These are phyloP conservation scores for Penicillium verrucosum DNA, from an alignment of 2,329 filamentous ascomycete genomes.

Conservation along the genomic window DNA sequence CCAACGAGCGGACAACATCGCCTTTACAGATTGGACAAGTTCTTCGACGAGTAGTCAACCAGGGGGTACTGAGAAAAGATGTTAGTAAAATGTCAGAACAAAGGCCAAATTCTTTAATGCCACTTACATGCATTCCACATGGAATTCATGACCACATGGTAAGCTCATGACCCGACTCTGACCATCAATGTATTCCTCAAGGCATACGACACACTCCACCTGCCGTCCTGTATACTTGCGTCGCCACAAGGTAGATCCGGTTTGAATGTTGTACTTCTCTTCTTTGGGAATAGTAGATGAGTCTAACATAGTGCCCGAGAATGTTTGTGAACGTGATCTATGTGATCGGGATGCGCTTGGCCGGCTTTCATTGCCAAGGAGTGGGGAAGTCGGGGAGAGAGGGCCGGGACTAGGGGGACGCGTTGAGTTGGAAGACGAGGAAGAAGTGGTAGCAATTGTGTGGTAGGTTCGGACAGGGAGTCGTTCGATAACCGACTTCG, in stretches of 20 bases:
- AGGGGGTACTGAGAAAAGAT: conserved; percentile 68
- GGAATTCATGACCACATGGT: conserved; percentile 96
- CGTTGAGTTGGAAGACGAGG: conserved; percentile 54
- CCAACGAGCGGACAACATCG: conserved; percentile 73
- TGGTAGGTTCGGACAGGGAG: conserved; percentile 96
- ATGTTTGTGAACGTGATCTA: conserved; percentile 40
- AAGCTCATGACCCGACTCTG: conserved; percentile 94
- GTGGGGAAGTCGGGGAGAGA: conserved; percentile 72
- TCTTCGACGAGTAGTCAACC: conserved; percentile 88
- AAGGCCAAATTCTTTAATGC: neutral
- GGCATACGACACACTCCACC: conserved; percentile 90
- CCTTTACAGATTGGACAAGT: conserved; percentile 99
- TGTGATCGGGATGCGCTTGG: conserved; percentile 28
- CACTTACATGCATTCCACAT: conserved; percentile 96
- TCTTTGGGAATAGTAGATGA: conserved; percentile 29
- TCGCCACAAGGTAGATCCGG: conserved; percentile 43
- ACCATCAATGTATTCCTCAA: conserved; percentile 94
- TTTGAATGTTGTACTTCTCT: conserved; percentile 44
- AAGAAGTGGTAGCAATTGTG: conserved; percentile 66
- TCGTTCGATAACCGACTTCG: conserved; percentile 90
- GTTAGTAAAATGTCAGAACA: conserved; percentile 18
- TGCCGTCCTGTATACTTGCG: conserved; percentile 62
- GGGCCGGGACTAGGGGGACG: conserved; percentile 62
- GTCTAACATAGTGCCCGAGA: conserved; percentile 30
- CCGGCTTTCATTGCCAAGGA: conserved; percentile 52